Conservation (phyloP, 306 rosid genomes). For the Oxytropis ochrocephala region DNA sequence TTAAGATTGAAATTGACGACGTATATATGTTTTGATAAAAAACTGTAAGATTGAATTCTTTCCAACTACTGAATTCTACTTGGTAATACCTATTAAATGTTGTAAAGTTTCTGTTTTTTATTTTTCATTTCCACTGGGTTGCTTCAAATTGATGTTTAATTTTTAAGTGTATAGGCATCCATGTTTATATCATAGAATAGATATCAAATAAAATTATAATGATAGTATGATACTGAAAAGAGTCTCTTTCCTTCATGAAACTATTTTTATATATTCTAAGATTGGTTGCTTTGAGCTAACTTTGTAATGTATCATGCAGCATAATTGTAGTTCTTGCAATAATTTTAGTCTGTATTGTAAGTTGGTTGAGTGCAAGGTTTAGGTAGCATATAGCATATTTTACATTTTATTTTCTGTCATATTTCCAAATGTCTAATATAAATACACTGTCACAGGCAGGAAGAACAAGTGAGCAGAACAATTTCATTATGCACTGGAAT, state of each 20-base stretch:
- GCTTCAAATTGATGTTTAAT: neutral
- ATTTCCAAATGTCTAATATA: slow-evolving; percentile 14
- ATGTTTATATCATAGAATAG: neutral
- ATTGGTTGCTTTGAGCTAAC: neutral
- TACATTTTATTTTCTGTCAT: neutral
- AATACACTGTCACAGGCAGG: slow-evolving; percentile 52
- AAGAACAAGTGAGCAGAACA: slow-evolving; percentile 65
- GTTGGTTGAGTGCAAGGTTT: neutral
- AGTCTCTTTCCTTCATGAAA: neutral
- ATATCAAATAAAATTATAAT: slow-evolving; percentile 10
- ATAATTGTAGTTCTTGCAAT: neutral
- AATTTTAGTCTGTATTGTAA: neutral
- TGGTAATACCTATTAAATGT: neutral
- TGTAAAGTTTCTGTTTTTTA: neutral
- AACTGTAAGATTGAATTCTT: neutral
- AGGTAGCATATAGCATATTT: no score
- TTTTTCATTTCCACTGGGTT: neutral
- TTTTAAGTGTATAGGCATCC: slow-evolving; percentile 6
- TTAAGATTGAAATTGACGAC: neutral
- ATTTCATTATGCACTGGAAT: slow-evolving; percentile 93
- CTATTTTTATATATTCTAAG: neutral
- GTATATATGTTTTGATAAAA: neutral
- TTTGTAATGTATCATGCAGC: neutral
- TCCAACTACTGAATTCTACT: neutral
- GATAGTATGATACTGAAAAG: neutral